These are phyloP conservation scores for Wickerhamiella australiensis DNA, from an alignment of 805 yeast genomes.

Conservation along the genomic window DNA sequence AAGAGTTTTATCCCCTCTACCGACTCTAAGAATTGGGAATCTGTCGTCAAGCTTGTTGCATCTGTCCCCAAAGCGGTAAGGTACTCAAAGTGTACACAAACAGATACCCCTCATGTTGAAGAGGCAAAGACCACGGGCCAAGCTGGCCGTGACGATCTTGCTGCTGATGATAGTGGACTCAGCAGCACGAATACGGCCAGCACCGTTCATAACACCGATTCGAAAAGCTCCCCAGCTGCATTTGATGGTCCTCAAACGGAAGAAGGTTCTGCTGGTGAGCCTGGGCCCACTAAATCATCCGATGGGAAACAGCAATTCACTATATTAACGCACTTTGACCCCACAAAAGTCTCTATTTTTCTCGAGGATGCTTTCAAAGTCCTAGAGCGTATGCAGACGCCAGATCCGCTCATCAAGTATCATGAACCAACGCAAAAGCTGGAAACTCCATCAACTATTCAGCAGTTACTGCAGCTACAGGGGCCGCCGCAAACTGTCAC, in stretches of 20 bases:
- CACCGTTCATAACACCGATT: too few species aligned
- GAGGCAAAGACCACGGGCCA: too few species aligned
- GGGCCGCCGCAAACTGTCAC: slow-evolving; percentile 22
- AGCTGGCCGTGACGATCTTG: too few species aligned
- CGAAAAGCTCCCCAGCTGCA: too few species aligned
- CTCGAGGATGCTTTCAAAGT: slow-evolving; percentile 23
- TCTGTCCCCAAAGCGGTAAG: slow-evolving; percentile 1
- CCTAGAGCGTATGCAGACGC: slow-evolving; percentile 25
- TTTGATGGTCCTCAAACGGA: too few species aligned
- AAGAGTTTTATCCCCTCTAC: slow-evolving; percentile 4
- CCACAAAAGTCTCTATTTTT: slow-evolving; percentile 13
- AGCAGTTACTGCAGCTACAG: background rate
- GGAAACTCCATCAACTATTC: background rate
- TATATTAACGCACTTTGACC: background rate
- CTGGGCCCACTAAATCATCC: too few species aligned
- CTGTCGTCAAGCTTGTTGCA: slow-evolving; percentile 2
- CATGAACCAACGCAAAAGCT: slow-evolving; percentile 7
- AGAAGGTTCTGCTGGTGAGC: too few species aligned
- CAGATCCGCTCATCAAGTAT: slow-evolving; percentile 27
- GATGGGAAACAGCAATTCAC: too few species aligned
- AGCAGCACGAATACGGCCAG: too few species aligned
- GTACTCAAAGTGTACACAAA: slow-evolving; percentile 10
- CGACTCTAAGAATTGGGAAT: slow-evolving; percentile 17
- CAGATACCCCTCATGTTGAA: background rate
- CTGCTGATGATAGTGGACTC: too few species aligned